Conservation (phyloP, 768 basidiomycete genomes). For the Rhodocollybia butyracea region DNA sequence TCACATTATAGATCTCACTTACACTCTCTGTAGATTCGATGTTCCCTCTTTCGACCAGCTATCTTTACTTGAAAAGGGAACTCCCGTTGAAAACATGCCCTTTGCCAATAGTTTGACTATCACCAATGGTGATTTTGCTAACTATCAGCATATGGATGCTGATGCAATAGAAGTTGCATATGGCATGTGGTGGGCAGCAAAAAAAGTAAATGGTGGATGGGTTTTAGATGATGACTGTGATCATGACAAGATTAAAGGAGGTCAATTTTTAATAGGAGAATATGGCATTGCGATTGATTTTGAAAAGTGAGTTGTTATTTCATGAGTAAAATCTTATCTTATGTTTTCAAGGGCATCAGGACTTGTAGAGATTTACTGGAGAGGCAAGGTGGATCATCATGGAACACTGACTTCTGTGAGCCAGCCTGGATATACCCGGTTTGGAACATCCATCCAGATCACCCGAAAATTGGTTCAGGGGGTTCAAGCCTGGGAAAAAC, state of each 20-base stretch:
- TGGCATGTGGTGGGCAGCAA: neutral
- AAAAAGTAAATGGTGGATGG: neutral
- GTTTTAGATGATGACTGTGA: neutral
- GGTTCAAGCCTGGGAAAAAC: neutral
- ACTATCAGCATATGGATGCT: neutral
- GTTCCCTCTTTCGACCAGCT: neutral
- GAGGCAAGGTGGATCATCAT: neutral
- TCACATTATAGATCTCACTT: neutral
- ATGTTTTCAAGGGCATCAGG: neutral
- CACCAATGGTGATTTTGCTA: neutral
- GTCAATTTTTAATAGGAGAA: neutral
- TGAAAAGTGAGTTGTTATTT: neutral
- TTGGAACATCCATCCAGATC: neutral
- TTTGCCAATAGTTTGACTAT: neutral
- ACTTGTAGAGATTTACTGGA: neutral
- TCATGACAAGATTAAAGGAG: neutral
- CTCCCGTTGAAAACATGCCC: neutral
- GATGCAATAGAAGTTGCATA: neutral
- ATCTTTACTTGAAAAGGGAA: neutral
- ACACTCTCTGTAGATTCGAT: neutral
- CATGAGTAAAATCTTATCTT: too few species aligned
- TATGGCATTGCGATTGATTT: neutral
- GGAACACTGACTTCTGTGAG: neutral
- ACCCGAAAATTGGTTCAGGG: neutral
- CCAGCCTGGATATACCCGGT: neutral